Percentiles rank a stretch among this genome's conserved stretches.
Conservation (phyloP, 441 rosid genomes). For the Isatis lusitanica region DNA sequence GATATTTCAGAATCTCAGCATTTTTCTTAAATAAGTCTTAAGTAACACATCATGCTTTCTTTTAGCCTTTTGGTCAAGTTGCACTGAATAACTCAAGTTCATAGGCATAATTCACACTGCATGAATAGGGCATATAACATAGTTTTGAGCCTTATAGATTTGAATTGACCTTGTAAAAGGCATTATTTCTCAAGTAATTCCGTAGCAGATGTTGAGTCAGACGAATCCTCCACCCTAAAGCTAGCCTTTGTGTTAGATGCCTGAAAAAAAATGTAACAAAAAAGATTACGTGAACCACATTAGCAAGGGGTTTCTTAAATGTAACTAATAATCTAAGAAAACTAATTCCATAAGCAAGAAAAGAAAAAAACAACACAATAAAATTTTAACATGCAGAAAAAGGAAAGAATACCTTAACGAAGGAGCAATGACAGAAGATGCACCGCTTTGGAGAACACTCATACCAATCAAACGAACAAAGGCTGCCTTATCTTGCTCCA, state of each 20-base stretch:
- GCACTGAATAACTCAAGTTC: background rate
- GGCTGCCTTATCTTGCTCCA: conserved; percentile 93
- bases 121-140: background rate
- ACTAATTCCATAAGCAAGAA: conserved; percentile 10
- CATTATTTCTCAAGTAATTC: conserved; percentile 88
- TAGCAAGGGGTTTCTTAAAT: background rate
- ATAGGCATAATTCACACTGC: conserved; percentile 7
- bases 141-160: conserved; percentile 17
- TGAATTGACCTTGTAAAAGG: conserved; percentile 87
- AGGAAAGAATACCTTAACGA: conserved; percentile 65
- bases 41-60: conserved; percentile 13
- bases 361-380: background rate
- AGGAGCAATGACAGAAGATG: conserved; percentile 92
- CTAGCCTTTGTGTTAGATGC: conserved; percentile 84
- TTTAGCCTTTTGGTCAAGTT: conserved; percentile 9
- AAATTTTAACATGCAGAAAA: conserved; percentile 10
- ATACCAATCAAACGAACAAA: conserved; percentile 83
- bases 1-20: background rate
- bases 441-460: conserved; percentile 94
- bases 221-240: conserved; percentile 96
- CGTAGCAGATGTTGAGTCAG: conserved; percentile 88
- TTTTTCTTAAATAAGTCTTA: background rate
- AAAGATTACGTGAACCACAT: conserved; percentile 9
- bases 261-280: conserved; percentile 41
- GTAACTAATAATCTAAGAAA: conserved; percentile 9